Evolutionary conservation across 2,329 filamentous ascomycete species (phyloP).

Genomic region (Exophiala xenobiotica): DNA sequence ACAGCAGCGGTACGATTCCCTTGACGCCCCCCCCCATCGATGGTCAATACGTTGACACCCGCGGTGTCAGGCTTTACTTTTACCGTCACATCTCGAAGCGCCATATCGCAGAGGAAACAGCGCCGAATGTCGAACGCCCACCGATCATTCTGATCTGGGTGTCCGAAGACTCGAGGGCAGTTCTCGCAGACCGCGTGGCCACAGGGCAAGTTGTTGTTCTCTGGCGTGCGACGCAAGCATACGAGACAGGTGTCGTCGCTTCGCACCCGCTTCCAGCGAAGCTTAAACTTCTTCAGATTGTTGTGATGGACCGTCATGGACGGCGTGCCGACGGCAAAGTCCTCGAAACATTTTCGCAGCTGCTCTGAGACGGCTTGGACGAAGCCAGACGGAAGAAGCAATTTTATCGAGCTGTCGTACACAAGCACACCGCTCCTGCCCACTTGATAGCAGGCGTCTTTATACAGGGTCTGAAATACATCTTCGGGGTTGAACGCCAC

Average conservation of each 20-base stretch:
- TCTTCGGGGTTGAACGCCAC: constrained; percentile 20
- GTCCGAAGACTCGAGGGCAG: constrained; percentile 15
- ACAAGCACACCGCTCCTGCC: constrained; percentile 20
- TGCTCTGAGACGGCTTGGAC: constrained; percentile 19
- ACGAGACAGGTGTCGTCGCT: constrained; percentile 21
- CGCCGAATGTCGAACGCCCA: constrained; percentile 7
- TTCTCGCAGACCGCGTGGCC: constrained; percentile 18
- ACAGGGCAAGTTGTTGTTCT: constrained; percentile 12
- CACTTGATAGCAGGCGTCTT: constrained; percentile 23
- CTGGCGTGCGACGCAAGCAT: constrained; percentile 18
- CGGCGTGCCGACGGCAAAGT: constrained; percentile 14
- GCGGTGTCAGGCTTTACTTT: constrained; percentile 30
- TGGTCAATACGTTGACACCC: constrained; percentile 32
- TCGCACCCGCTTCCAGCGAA: constrained; percentile 12
- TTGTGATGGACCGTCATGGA: constrained; percentile 17
- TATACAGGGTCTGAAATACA: constrained; percentile 26
- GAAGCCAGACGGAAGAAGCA: constrained; percentile 26
- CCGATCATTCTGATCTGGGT: constrained; percentile 1
- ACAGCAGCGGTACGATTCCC: constrained; percentile 27
- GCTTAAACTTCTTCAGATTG: constrained; percentile 17
- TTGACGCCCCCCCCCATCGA: constrained; percentile 32
- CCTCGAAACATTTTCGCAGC: constrained; percentile 18
- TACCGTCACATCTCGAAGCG: constrained; percentile 8
- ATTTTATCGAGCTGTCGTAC: constrained; percentile 21
- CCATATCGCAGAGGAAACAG: constrained; percentile 16